These are phyloP conservation scores for Phytopythium boreale DNA, from an alignment of 352 stramenopile genomes.

Conservation along the genomic window DNA sequence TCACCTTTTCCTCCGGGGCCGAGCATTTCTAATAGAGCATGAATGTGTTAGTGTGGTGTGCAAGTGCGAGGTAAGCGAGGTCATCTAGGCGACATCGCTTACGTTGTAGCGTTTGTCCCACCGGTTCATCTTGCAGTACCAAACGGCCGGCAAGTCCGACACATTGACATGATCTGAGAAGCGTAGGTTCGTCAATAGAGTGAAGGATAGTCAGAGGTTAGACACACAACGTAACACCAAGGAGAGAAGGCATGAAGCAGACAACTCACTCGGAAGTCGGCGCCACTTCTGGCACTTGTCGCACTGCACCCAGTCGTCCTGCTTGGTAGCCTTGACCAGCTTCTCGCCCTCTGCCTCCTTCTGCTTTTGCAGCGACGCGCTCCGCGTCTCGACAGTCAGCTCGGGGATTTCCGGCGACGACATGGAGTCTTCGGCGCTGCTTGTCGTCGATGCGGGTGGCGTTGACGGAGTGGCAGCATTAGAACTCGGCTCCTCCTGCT, in stretches of 20 bases:
- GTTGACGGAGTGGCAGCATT: conserved; percentile 7
- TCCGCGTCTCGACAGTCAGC: conserved; percentile 54
- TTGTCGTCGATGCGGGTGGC: conserved; percentile 4
- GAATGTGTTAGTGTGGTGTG: background rate
- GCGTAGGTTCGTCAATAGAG: background rate
- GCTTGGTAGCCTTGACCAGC: conserved; percentile 55
- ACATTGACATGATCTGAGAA: conserved; percentile 84
- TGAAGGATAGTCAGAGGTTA: background rate
- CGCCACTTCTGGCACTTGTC: conserved; percentile 87
- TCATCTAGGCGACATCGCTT: conserved; percentile 6
- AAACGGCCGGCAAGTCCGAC: conserved; percentile 61
- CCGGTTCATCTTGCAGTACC: conserved; percentile 88
- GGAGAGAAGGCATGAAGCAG: too few relatives aligned
- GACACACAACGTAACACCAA: background rate
- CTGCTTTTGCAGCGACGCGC: conserved; percentile 42
- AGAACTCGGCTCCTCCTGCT: conserved; percentile 5
- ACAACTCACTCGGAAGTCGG: conserved; percentile 64
- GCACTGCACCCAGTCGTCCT: conserved; percentile 85
- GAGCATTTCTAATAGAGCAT: conserved; percentile 60
- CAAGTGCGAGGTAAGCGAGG: too few relatives aligned
- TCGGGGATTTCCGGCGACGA: conserved; percentile 16
- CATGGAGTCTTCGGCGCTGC: conserved; percentile 7
- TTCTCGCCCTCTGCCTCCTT: conserved; percentile 41
- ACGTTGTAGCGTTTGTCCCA: conserved; percentile 82
- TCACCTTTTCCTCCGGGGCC: conserved; percentile 60